Base-by-base conservation (phyloP, 192 early-diverging fungal genomes). In the Backusella australiensis region DNA sequence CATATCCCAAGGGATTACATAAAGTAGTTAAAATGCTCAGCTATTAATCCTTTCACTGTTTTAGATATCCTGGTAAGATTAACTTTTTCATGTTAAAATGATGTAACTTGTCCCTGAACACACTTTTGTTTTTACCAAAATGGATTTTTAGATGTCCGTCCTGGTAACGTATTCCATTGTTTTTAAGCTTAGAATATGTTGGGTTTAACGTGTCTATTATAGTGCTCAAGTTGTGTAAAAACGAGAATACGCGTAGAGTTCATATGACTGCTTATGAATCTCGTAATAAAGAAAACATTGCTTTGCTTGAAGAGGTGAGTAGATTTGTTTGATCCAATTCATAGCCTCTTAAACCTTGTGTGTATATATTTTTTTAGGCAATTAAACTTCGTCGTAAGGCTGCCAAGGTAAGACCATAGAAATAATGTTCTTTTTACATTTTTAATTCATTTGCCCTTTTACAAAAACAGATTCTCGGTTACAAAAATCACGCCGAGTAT, bases 401-500 rank as follows among this genome's bases (percentile, higher is more conserved):
- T 75, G 72, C 85, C 78, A 67, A 82, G 80, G 65, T 73, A 81
- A 59, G 75, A 65, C 65, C 9, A 38, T 69, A 12, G 17, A n/a
- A 34, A 35, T n/a, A 1, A 9, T 19, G 75, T 88, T 67, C 89
- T 89, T n/a, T 84, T 29, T 23, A n/a, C 15, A 3, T 68, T 2
- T 21, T 12, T 11, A 53, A 44, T 15, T 17, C 23, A 34, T 41
- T 65, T 71, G 7, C 2, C 17, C 0, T 65, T 82, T 83, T 19
- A 85, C 89, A 26, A 76, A 86, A 90, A 26, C 72, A 80, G 67
- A 75, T 96, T 65, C 79, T 94, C 4, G 94, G 94, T 6, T 96
- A 91, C 82, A 77, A 80, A 56, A 89, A 83, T 26, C 94, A 96
- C 76, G 91, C 93, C 14, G 86, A 85, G 34, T 94, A 86, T 75